phyloP scores from a whole-genome alignment of 139 green algal genomes.

The Nannochloris sp. region DNA sequence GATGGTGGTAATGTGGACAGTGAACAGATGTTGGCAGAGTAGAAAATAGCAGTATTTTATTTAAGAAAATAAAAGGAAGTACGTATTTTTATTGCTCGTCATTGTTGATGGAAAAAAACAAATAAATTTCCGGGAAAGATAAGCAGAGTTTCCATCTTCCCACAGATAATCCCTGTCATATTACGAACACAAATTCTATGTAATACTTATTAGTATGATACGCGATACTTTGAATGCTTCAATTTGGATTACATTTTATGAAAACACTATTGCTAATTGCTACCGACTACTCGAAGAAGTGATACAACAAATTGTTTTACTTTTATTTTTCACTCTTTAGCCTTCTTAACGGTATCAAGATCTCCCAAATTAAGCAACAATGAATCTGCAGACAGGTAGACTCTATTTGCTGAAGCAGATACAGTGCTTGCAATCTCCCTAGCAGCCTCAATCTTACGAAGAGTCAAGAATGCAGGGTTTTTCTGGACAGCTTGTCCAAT shows the following conservation, averaged over 20 bases:
- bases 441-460: constrained; percentile 91
- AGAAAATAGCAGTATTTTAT: constrained; percentile 6
- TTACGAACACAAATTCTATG: no score
- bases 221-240: background rate
- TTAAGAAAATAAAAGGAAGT: no score
- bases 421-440: constrained; percentile 89
- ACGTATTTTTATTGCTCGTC: no score
- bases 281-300: no score
- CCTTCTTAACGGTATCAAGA: background rate
- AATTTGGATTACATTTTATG: background rate
- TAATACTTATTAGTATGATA: background rate
- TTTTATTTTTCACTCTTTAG: constrained; percentile 4
- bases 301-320: no score
- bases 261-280: background rate
- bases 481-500: constrained; percentile 88
- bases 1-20: constrained; percentile 62
- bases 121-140: no score
- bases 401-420: constrained; percentile 67
- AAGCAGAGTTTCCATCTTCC: no score
- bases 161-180: no score
- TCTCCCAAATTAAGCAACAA: constrained; percentile 86
- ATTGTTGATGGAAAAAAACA: no score
- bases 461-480: constrained; percentile 85
- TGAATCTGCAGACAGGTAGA: constrained; percentile 87
- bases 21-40: constrained; percentile 70